A percentile compares a stretch with the other conserved stretches of the same genome.
Conservation (phyloP, 1,139 yeast species). For the Candida neerlandica region DNA sequence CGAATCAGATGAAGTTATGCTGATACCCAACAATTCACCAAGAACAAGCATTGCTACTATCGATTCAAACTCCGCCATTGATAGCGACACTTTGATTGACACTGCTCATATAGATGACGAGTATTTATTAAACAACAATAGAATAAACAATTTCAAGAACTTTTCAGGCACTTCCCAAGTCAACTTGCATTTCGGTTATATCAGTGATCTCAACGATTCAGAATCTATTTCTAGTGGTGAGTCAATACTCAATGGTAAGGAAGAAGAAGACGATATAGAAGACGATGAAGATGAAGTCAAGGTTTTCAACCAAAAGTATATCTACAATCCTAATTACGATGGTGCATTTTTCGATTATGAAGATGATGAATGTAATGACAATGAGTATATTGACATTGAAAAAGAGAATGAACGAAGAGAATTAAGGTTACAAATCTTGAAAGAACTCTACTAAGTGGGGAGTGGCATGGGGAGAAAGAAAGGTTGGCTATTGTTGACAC, state of each 20-base stretch:
- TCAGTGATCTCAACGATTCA: neutral
- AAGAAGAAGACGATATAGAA: neutral
- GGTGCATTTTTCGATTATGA: constrained; percentile 6
- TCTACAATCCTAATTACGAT: constrained; percentile 8
- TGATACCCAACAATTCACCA: neutral
- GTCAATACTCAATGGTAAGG: neutral
- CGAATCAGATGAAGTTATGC: constrained; percentile 12
- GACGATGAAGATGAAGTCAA: constrained; percentile 10
- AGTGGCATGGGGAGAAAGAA: neutral
- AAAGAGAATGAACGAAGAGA: constrained; percentile 42
- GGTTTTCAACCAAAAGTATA: constrained; percentile 8
- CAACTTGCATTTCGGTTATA: constrained; percentile 11
- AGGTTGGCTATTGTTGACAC: neutral
- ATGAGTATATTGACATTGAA: constrained; percentile 24
- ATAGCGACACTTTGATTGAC: neutral
- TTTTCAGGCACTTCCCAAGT: constrained; percentile 33
- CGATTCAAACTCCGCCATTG: neutral
- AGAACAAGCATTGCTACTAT: constrained; percentile 1
- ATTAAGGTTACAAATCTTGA: constrained; percentile 42
- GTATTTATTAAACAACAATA: constrained; percentile 25
- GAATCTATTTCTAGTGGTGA: neutral
- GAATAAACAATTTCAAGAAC: constrained; percentile 27
- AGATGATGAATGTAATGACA: constrained; percentile 12
- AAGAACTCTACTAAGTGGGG: constrained; percentile 26
- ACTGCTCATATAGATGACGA: constrained; percentile 26